Percentiles rank a stretch among this genome's conserved stretches.
phyloP scores from a whole-genome alignment of 192 early-diverging fungal genomes.

The Kappamyces sp. region DNA sequence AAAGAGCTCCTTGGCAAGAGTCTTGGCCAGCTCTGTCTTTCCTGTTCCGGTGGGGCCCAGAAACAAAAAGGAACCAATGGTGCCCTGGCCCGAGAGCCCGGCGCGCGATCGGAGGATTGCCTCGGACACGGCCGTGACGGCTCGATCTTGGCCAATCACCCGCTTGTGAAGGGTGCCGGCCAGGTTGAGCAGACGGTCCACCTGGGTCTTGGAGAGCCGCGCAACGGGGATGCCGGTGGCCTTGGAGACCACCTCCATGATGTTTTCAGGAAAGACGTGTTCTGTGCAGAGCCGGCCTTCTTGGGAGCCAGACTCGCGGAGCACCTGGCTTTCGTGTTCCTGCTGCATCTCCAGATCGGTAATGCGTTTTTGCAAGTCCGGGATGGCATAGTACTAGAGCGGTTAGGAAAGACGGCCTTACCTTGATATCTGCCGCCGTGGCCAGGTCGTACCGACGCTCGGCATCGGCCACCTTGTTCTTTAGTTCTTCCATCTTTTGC shows the following conservation, averaged over 20 bases:
- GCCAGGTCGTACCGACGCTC: conserved; percentile 75
- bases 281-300: conserved; percentile 67
- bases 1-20: conserved; percentile 73
- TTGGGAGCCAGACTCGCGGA: conserved; percentile 34
- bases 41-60: conserved; percentile 95
- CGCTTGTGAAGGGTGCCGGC: conserved; percentile 69
- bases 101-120: conserved; percentile 87
- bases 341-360: conserved; percentile 62
- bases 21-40: conserved; percentile 65
- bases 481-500: conserved; percentile 82
- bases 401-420: no score
- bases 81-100: conserved; percentile 70
- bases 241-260: conserved; percentile 86
- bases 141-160: conserved; percentile 89
- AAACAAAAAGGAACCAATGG: conserved; percentile 91
- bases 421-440: conserved; percentile 87
- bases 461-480: conserved; percentile 78
- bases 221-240: conserved; percentile 98
- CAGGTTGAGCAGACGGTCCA: conserved; percentile 76
- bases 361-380: conserved; percentile 76
- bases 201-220: conserved; percentile 76
- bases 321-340: conserved; percentile 54
- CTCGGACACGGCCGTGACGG: conserved; percentile 84
- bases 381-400: conserved; percentile 91
- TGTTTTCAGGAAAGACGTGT: conserved; percentile 82